Conservation (phyloP, 2,329 filamentous ascomycete genomes). For the Cordyceps farinosa region DNA sequence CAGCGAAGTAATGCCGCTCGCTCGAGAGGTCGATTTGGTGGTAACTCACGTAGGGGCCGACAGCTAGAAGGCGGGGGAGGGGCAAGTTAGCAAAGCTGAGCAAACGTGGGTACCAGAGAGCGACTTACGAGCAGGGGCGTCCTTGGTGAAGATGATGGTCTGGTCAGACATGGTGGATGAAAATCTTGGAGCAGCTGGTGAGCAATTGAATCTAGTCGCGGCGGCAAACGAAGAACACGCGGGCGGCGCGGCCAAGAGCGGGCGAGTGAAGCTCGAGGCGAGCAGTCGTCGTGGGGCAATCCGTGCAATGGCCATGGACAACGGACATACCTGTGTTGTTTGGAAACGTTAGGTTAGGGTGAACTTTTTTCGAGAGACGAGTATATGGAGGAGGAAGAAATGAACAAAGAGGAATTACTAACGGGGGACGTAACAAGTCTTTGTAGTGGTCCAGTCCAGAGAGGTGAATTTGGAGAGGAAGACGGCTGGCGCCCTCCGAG, state of each 20-base stretch:
- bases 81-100: conserved; percentile 17
- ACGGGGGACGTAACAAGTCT: conserved; percentile 11
- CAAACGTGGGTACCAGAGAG: background rate
- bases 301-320: conserved; percentile 24
- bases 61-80: conserved; percentile 39
- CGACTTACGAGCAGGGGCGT: conserved; percentile 55
- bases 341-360: background rate
- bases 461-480: background rate
- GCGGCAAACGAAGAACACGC: background rate
- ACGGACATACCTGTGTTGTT: conserved; percentile 27
- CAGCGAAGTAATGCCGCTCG: background rate
- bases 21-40: background rate
- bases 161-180: conserved; percentile 44
- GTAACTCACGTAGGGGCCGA: conserved; percentile 59
- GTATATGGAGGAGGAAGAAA: background rate
- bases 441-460: background rate
- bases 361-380: background rate
- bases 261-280: conserved; percentile 2
- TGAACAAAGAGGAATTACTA: background rate
- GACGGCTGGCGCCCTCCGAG: conserved; percentile 12
- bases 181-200: conserved; percentile 15
- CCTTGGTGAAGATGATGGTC: conserved; percentile 53
- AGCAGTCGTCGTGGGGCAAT: conserved; percentile 19
- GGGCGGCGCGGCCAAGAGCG: background rate
- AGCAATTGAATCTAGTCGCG: conserved; percentile 8